phyloP scores from a whole-genome alignment of 2,329 filamentous ascomycete species.

The Monosporascus cannonballus region DNA sequence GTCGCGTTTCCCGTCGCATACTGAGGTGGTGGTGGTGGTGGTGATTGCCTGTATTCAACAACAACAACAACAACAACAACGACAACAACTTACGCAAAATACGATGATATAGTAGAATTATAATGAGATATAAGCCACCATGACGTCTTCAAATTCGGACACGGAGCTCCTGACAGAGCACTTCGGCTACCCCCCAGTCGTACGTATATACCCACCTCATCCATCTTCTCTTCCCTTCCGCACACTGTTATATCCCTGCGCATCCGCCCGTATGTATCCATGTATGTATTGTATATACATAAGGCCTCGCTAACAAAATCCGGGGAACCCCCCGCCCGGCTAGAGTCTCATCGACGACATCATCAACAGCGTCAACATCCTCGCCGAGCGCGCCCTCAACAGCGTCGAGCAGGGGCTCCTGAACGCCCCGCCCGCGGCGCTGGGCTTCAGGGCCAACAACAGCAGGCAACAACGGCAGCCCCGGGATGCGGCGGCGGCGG shows the following conservation, averaged over 20 bases:
- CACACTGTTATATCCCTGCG: background rate
- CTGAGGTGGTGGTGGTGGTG: no score
- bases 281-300: no score
- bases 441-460: constrained; percentile 68
- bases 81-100: background rate
- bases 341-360: constrained; percentile 95
- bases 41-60: background rate
- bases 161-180: constrained; percentile 85
- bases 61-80: background rate
- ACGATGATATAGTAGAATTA: constrained; percentile 3
- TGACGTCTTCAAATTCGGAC: constrained; percentile 33
- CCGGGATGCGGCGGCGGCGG: constrained; percentile 27
- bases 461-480: constrained; percentile 31
- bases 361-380: constrained; percentile 92
- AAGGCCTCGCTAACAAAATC: no score
- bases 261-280: background rate
- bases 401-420: constrained; percentile 80
- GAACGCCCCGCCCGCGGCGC: constrained; percentile 62
- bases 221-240: constrained; percentile 1
- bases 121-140: constrained; percentile 21
- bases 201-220: constrained; percentile 37
- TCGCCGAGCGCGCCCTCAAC: constrained; percentile 84
- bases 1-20: background rate
- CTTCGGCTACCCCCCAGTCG: constrained; percentile 87
- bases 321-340: no score